phyloP scores from a whole-genome alignment of 192 early-diverging fungal genomes.

The Cladochytrium replicatum region DNA sequence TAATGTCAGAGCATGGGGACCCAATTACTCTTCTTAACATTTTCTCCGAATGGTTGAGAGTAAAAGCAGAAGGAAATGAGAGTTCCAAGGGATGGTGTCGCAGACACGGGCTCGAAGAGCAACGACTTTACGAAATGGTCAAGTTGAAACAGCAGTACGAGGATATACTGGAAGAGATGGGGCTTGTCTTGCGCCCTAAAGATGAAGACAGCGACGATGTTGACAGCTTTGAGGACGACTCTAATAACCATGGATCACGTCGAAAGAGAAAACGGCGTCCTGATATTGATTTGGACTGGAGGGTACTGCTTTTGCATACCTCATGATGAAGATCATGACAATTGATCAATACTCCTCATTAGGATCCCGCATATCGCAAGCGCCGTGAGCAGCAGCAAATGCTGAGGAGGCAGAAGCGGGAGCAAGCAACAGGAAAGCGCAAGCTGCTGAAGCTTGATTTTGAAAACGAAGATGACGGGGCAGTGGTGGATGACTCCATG shows the following conservation, averaged over 20 bases:
- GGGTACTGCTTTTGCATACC: conserved; percentile 6
- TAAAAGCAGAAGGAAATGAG: conserved; percentile 37
- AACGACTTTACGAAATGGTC: conserved; percentile 60
- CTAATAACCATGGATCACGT: background rate
- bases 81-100: conserved; percentile 51
- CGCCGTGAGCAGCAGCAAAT: conserved; percentile 20
- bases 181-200: conserved; percentile 9
- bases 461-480: conserved; percentile 19
- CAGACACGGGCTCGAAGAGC: conserved; percentile 55
- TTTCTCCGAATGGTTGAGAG: conserved; percentile 47
- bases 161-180: conserved; percentile 41
- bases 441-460: conserved; percentile 30
- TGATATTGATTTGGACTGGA: background rate
- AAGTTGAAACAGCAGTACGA: conserved; percentile 59
- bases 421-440: conserved; percentile 19
- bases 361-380: conserved; percentile 25
- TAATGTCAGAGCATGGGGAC: conserved; percentile 51
- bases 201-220: conserved; percentile 9
- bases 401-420: conserved; percentile 31
- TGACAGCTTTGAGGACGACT: conserved; percentile 8
- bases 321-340: background rate
- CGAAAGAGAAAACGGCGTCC: background rate
- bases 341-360: conserved; percentile 1
- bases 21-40: conserved; percentile 56
- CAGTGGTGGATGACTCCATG: conserved; percentile 3